Base-by-base conservation (phyloP, 495 filamentous ascomycete genomes). In the Glutinoglossum americanum region DNA sequence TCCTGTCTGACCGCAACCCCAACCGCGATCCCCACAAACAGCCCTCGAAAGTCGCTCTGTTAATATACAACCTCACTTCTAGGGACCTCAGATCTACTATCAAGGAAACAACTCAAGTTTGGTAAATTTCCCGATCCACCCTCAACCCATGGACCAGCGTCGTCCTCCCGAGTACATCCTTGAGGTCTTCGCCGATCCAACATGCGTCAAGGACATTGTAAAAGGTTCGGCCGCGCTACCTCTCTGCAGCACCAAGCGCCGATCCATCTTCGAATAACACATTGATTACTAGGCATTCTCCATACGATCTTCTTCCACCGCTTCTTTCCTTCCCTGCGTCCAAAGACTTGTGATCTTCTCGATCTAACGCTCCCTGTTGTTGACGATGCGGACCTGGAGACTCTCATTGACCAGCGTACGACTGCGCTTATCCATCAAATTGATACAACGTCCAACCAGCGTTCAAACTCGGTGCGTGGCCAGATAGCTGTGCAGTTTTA, bases 261-360 rank as follows among this genome's bases (percentile, higher is more conserved):
- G 49, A 8, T 28, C 4, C 25, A 3, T 53, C 17, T 30, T 11
- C 25, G 25, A 6, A n/a, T 53, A 32, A 53, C 49, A 56, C 28
- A 19, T 15, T 1, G 23, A 41, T 39, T 26, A 15, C 32, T 60
- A 97, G 90, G 84, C 60, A 84, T 96, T 64, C 81, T 97, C 55
- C 88, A 95, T 68, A 92, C 90, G 44, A 94, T 98, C 66, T 98
- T 97, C 81, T 98, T 98, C 74, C 89, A 97, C 70, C 86, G 92
- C 60, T 94, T 88, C 75, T 97, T 98, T 73, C 85, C 85, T 58
- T 80, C 85, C 30, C 76, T 95, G 57, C 72, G 79, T 15, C 92
- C 92, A n/a, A 76, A 78, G 49, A 87, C 86, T 48, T 81, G 87
- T 66, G 92, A 98, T 65, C 79, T 97, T 48, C 80, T 97, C 57